A percentile compares a stretch with the other conserved stretches of the same genome.
Evolutionary conservation across 257 asterid species (phyloP).

Genomic region (Plectranthus barbatus): DNA sequence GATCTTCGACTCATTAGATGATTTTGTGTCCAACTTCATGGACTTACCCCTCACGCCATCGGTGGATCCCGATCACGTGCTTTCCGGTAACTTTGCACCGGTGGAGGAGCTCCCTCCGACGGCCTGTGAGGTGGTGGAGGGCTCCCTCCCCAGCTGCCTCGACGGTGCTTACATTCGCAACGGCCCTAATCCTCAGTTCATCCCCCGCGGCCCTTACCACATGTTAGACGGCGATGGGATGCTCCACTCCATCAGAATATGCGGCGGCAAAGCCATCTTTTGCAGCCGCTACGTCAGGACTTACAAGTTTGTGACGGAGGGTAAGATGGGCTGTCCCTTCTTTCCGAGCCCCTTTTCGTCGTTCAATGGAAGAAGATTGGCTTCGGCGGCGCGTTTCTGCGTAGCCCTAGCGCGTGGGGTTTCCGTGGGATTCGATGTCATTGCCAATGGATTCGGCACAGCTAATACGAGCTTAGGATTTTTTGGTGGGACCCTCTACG

Average conservation of each 20-base stretch:
- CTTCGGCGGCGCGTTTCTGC: not conserved
- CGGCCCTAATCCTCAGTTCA: not conserved
- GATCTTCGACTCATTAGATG: not conserved
- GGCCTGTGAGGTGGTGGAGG: not conserved
- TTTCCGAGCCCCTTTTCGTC: constrained; percentile 6
- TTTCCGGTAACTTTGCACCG: not conserved
- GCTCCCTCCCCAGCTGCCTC: not conserved
- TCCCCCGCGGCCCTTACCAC: not conserved
- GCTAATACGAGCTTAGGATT: constrained; percentile 6
- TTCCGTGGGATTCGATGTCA: not conserved
- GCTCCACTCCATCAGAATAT: not conserved
- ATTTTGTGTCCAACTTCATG: not conserved
- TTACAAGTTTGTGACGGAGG: not conserved
- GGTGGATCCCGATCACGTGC: not conserved
- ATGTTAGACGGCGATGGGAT: constrained; percentile 4
- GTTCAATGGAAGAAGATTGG: constrained; percentile 9
- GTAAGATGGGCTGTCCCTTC: not conserved
- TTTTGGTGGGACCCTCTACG: not conserved
- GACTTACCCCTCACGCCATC: not conserved
- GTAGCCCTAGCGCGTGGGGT: not conserved
- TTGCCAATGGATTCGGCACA: not conserved
- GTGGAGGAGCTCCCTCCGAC: not conserved
- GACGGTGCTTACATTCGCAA: constrained; percentile 2
- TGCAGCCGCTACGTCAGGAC: constrained; percentile 13
- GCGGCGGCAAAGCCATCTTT: not conserved